phyloP scores from a whole-genome alignment of 176 grass and related monocot species.

The Juncus inflexus region DNA sequence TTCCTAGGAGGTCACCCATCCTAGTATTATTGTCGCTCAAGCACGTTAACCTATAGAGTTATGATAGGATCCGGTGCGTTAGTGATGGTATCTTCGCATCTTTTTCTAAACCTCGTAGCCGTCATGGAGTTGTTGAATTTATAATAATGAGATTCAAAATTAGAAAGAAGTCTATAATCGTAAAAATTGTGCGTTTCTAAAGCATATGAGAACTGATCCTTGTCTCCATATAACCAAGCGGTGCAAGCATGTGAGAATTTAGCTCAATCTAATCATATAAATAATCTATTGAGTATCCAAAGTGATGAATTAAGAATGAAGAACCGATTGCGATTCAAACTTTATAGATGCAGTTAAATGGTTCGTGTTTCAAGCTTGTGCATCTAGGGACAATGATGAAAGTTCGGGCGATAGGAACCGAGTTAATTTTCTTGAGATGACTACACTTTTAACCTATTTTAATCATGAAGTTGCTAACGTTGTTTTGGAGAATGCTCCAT shows the following conservation, averaged over 20 bases:
- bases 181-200: constrained; percentile 17
- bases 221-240: constrained; percentile 19
- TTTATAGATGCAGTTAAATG: constrained; percentile 7
- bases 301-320: not conserved
- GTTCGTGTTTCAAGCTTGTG: constrained; percentile 23
- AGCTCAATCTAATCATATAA: not conserved
- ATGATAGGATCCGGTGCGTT: no score
- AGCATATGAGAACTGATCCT: constrained; percentile 5
- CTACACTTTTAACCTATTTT: constrained; percentile 18
- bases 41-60: no score
- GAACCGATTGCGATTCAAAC: not conserved
- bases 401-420: not conserved
- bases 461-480: constrained; percentile 22
- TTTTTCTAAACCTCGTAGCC: not conserved
- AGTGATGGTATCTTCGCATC: no score
- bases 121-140: constrained; percentile 7
- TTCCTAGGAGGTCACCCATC: no score
- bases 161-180: constrained; percentile 28
- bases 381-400: constrained; percentile 27
- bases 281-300: not conserved
- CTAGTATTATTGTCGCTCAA: no score
- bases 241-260: not conserved
- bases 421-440: constrained; percentile 25
- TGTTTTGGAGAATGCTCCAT: constrained; percentile 17
- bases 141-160: constrained; percentile 13